A percentile compares a stretch with the other conserved stretches of the same genome.
Evolutionary conservation across 2,329 filamentous ascomycete species (phyloP).

Genomic region (Clonostachys rosea): DNA sequence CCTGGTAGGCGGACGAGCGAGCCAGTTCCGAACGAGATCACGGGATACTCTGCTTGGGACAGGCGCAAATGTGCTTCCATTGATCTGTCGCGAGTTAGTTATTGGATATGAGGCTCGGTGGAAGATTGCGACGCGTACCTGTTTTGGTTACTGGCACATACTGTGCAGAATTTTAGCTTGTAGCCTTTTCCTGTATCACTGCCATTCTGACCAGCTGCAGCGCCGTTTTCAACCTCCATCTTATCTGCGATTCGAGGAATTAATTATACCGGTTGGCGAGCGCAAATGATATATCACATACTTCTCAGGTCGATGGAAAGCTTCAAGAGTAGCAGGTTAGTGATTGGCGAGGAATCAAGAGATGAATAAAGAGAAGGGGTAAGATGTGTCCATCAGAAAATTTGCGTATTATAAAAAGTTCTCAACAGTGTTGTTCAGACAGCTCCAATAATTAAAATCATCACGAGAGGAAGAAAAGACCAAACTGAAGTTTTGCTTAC

Average conservation of each 20-base stretch:
- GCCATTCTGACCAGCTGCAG: conserved; percentile 29
- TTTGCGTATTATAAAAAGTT: conserved; percentile 51
- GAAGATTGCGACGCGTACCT: conserved; percentile 48
- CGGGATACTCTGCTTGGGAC: conserved; percentile 82
- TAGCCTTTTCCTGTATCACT: conserved; percentile 53
- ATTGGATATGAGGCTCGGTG: background rate
- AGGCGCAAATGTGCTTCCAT: conserved; percentile 99
- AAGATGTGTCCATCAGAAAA: background rate
- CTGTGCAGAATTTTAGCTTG: conserved; percentile 95
- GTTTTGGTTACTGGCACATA: conserved; percentile 99
- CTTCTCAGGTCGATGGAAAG: too few species aligned
- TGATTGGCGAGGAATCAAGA: too few species aligned
- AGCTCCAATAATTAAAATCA: conserved; percentile 68
- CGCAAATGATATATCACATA: too few species aligned
- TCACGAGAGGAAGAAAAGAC: conserved; percentile 23
- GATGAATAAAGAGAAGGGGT: too few species aligned
- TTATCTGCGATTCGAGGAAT: background rate
- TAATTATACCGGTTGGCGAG: too few species aligned
- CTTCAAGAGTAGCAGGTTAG: too few species aligned
- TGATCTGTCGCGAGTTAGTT: conserved; percentile 45
- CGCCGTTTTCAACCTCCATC: conserved; percentile 39
- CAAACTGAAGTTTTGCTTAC: conserved; percentile 6
- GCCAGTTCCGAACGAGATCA: conserved; percentile 95
- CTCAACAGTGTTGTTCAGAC: conserved; percentile 65
- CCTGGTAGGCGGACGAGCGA: conserved; percentile 91